These are phyloP conservation scores for rapeseed (Brassica napus) DNA, from an alignment of 345 rosid genomes.

Conservation along the genomic window Da-Ae NC_063446.1:7261501-7262000, in stretches of 20 bases:
- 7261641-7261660: constrained; percentile 86
- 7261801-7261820: not conserved
- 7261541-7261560: constrained; percentile 54
- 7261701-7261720: not conserved
- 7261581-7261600: constrained; percentile 79
- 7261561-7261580: constrained; percentile 80
- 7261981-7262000: not conserved
- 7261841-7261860: constrained; percentile 65
- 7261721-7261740: not conserved
- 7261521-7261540: constrained; percentile 10
- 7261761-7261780: not conserved
- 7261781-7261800: not conserved
- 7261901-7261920: constrained; percentile 73
- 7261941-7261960: not conserved
- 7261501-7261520: constrained; percentile 4
- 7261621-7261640: constrained; percentile 77
- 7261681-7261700: constrained; percentile 35
- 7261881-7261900: constrained; percentile 74
- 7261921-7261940: constrained; percentile 18
- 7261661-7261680: constrained; percentile 72
- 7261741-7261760: not conserved
- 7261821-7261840: not conserved
- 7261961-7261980: not conserved
- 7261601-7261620: constrained; percentile 69
- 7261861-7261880: constrained; percentile 74